Evolutionary conservation across 1,284 basidiomycete species (phyloP).

Genomic region (Ganoderma resinaceum): DNA sequence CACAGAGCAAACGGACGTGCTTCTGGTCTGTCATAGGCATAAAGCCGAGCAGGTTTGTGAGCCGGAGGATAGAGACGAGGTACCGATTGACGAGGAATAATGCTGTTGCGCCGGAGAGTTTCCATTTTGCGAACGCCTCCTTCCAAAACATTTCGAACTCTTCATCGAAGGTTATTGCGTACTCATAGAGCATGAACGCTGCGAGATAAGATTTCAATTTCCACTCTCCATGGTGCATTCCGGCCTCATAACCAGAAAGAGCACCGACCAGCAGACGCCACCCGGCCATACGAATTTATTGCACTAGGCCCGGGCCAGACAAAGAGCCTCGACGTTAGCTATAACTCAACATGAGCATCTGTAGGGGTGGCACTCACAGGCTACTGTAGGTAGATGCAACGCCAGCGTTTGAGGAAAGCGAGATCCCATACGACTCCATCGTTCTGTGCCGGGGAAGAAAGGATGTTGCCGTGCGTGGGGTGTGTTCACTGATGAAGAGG

Average conservation of each 20-base stretch:
- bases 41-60: constrained; percentile 11
- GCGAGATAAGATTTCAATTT: too few relatives aligned
- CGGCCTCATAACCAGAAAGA: not conserved
- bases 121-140: not conserved
- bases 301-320: too few relatives aligned
- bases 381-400: not conserved
- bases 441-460: not conserved
- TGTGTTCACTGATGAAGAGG: too few relatives aligned
- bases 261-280: not conserved
- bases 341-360: too few relatives aligned
- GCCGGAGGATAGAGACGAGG: constrained; percentile 2
- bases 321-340: too few relatives aligned
- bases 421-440: not conserved
- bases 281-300: not conserved
- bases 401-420: not conserved
- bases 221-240: not conserved
- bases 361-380: not conserved
- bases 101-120: not conserved
- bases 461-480: not conserved
- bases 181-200: constrained; percentile 10
- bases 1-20: not conserved
- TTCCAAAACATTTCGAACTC: constrained; percentile 18
- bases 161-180: constrained; percentile 7
- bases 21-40: constrained; percentile 6
- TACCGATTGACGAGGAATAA: constrained; percentile 17